Conservation (phyloP, 306 rosid species). For the Prunus fruticosa region DNA sequence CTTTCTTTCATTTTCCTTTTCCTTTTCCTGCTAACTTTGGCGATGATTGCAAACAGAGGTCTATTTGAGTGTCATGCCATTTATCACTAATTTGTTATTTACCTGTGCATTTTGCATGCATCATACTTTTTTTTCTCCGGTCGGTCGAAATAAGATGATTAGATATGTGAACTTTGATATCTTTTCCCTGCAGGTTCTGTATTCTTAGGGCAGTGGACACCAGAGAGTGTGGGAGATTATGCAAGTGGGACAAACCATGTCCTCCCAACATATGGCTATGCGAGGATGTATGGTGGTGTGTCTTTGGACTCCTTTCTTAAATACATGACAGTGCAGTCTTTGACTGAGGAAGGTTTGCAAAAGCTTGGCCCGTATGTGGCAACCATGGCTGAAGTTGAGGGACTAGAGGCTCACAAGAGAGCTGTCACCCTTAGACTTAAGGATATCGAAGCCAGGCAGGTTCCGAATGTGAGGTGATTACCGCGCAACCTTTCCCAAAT, state of each 20-base stretch:
- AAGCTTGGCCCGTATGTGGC: conserved; percentile 86
- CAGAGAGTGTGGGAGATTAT: conserved; percentile 96
- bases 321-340: conserved; percentile 93
- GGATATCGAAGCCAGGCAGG: conserved; percentile 77
- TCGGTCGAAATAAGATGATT: neutral
- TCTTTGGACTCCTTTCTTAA: conserved; percentile 88
- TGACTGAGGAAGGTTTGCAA: conserved; percentile 86
- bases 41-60: neutral
- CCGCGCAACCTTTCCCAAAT: neutral
- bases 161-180: neutral
- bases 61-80: neutral
- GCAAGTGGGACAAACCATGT: conserved; percentile 99
- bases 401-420: conserved; percentile 90
- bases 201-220: conserved; percentile 93
- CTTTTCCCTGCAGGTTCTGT: conserved; percentile 65
- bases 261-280: conserved; percentile 98
- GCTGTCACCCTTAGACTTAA: conserved; percentile 90
- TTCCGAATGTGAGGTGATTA: conserved; percentile 45
- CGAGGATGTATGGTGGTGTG: conserved; percentile 96
- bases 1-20: neutral
- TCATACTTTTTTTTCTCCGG: neutral
- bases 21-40: neutral
- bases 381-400: conserved; percentile 94
- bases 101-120: neutral
- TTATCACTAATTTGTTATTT: neutral